Conservation (phyloP, 177 flowering plant species). For the Tripterygium wilfordii region DNA sequence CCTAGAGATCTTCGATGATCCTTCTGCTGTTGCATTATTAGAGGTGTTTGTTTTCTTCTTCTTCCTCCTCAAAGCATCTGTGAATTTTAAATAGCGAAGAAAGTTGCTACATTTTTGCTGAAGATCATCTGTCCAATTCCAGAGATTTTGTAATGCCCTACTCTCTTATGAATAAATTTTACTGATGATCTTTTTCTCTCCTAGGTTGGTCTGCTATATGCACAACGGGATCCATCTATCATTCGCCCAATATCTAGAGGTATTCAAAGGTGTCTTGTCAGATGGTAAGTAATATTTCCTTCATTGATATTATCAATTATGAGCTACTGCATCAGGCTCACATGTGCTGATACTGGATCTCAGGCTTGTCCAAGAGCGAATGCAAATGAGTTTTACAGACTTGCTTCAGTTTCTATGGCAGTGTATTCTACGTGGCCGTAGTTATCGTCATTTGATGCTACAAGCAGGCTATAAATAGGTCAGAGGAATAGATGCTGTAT, state of each 20-base stretch:
- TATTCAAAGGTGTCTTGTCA: conserved; percentile 83
- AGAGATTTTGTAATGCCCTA: too few relatives aligned
- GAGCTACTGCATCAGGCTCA: conserved; percentile 1
- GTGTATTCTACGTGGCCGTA: conserved; percentile 70
- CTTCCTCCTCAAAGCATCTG: too few relatives aligned
- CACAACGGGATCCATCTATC: conserved; percentile 84
- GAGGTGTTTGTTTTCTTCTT: conserved; percentile 49
- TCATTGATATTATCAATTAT: not conserved
- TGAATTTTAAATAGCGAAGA: too few relatives aligned
- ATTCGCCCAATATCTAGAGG: conserved; percentile 77
- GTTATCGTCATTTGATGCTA: conserved; percentile 84
- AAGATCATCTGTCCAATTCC: too few relatives aligned
- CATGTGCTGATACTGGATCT: conserved; percentile 6
- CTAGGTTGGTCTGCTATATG: conserved; percentile 88
- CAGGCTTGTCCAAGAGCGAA: conserved; percentile 87
- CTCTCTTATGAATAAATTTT: too few relatives aligned
- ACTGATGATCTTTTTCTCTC: conserved; percentile 5
- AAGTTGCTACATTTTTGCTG: too few relatives aligned
- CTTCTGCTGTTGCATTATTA: conserved; percentile 62
- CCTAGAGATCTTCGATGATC: conserved; percentile 90
- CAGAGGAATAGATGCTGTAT: not conserved
- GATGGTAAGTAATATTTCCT: conserved; percentile 61
- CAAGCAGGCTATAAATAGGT: conserved; percentile 59
- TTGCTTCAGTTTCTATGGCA: conserved; percentile 59
- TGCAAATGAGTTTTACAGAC: conserved; percentile 43